Base-by-base conservation (phyloP, 2,329 filamentous ascomycete genomes). In the Hyphodiscus sp. region DNA sequence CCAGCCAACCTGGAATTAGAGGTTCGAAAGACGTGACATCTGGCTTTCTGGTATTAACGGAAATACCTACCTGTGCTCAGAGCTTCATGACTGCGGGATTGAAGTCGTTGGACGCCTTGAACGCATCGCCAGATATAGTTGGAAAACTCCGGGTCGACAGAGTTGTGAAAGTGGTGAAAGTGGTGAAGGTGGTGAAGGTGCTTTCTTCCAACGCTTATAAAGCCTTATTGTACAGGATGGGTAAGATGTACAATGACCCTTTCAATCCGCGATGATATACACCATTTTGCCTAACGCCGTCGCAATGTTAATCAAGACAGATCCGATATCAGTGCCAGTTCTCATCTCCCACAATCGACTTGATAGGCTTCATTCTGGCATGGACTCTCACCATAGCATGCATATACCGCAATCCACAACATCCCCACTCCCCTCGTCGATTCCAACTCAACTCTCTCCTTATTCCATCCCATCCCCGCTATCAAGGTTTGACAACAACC, bases 401-500 rank as follows among this genome's bases (percentile, higher is more conserved):
- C 11, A 38, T 15, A 38, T 4, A 4, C 11, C 33, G 11, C 33
- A 38, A 5, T n/a, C 11, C 33, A 6, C 16, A 13, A 15, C 11
- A 13, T 38, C 5, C 11, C 16, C 33, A 38, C 16, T n/a, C 11
- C 11, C 13, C 33, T n/a, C 33, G 16, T 38, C 23, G 1, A 23
- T 23, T n/a, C 44, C 51, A 48, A 44, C 15, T 29, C 23, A 11
- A 38, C 13, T 41, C 45, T 26, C 46, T 13, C 46, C 43, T 44
- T 26, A 38, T 16, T 13, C 41, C 30, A 43, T 48, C 41, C 41
- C 38, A 30, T 26, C 38, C 29, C 33, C 11, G n/a, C 43, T 43
- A 38, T 54, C 61, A 91, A 57, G 85, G 79, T 54, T 87, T 79
- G 42, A 94, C 81, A 47, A 79, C 75, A 52, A 94, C 79, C 16